Evolutionary conservation across 2,329 filamentous ascomycete genomes (phyloP).

Genomic region (Epichloe glyceriae): DNA sequence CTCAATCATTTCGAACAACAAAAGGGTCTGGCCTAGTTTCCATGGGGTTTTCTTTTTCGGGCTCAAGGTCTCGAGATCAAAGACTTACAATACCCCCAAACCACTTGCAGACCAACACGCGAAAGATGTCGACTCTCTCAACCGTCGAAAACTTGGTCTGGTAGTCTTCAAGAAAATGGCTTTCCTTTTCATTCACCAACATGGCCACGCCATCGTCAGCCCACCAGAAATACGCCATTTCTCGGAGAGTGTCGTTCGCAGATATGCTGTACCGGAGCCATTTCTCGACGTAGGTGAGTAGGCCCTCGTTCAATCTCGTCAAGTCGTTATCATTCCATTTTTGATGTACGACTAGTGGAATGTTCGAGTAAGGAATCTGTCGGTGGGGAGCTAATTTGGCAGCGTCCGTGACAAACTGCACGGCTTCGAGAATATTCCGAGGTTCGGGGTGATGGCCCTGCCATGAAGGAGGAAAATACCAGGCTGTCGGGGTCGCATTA

Average conservation of each 20-base stretch:
- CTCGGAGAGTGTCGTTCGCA: constrained; percentile 1
- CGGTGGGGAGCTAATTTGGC: constrained; percentile 7
- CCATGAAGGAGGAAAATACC: constrained; percentile 13
- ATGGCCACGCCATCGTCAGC: constrained; percentile 10
- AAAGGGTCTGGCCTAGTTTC: too few relatives aligned
- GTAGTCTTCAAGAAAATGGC: constrained; percentile 8
- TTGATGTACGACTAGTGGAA: constrained; percentile 14
- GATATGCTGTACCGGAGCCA: constrained; percentile 10
- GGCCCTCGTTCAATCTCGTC: constrained; percentile 8
- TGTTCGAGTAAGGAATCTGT: constrained; percentile 12
- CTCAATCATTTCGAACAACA: too few relatives aligned
- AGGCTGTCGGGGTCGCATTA: constrained; percentile 7
- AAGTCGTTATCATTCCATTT: constrained; percentile 10
- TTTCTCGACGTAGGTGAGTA: constrained; percentile 12
- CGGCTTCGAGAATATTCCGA: constrained; percentile 12
- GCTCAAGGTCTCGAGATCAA: background rate
- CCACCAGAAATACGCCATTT: constrained; percentile 16
- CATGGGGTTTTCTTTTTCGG: too few relatives aligned
- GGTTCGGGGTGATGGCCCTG: constrained; percentile 7
- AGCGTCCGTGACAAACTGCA: constrained; percentile 8
- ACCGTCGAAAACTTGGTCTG: constrained; percentile 9
- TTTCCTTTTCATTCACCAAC: constrained; percentile 11
- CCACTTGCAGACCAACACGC: constrained; percentile 11
- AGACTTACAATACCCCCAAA: constrained; percentile 14
- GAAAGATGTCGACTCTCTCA: constrained; percentile 13